Conservation (phyloP, 1,284 basidiomycete genomes). For the Laetiporus sulphureus region DNA sequence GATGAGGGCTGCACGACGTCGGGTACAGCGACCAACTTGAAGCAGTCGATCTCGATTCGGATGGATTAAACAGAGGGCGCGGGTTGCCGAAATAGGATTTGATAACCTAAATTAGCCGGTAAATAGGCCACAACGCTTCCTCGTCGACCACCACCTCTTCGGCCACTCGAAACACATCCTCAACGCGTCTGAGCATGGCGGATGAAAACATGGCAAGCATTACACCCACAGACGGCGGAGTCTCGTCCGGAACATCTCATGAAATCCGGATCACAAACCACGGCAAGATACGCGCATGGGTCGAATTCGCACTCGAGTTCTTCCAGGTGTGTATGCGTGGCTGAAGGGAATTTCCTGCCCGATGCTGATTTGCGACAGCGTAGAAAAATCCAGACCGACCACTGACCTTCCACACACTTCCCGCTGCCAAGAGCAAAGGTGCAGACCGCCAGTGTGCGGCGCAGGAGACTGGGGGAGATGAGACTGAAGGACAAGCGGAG, state of each 20-base stretch:
- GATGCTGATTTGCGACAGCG: slow-evolving; percentile 2
- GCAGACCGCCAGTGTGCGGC: not conserved
- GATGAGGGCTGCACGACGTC: not conserved
- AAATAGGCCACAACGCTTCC: too few relatives aligned
- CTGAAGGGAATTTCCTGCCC: not conserved
- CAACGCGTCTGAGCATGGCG: too few relatives aligned
- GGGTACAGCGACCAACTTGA: not conserved
- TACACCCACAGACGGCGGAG: too few relatives aligned
- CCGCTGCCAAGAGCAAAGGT: slow-evolving; percentile 23
- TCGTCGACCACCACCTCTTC: too few relatives aligned
- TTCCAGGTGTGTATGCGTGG: slow-evolving; percentile 43
- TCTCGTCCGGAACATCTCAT: too few relatives aligned
- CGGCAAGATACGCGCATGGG: slow-evolving; percentile 59
- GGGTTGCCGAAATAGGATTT: too few relatives aligned
- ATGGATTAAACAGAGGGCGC: too few relatives aligned
- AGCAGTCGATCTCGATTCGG: too few relatives aligned
- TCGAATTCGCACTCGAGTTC: slow-evolving; percentile 54
- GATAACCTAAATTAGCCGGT: too few relatives aligned
- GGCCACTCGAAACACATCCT: too few relatives aligned
- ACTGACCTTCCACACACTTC: slow-evolving; percentile 64
- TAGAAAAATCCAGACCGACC: slow-evolving; percentile 53
- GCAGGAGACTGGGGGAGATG: not conserved
- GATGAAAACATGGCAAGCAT: too few relatives aligned
- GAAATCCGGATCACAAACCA: slow-evolving; percentile 56
- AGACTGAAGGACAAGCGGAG: slow-evolving; percentile 1